Evolutionary conservation across 108 stramenopile species (phyloP), one percentile per base, ranked within the genome.

Genomic region (Hondaea fermentalgiana): DNA sequence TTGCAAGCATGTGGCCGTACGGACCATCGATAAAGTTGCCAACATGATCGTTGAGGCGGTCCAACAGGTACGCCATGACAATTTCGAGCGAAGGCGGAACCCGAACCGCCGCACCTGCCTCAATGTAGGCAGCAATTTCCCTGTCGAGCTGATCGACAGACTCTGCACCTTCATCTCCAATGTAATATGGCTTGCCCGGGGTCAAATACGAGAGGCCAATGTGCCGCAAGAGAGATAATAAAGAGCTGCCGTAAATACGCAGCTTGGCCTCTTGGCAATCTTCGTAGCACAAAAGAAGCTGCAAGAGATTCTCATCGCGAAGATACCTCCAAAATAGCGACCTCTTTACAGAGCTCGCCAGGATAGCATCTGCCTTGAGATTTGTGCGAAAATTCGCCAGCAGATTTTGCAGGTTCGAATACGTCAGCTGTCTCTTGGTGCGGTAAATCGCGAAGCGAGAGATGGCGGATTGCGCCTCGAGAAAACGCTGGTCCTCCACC

Each of bases 201-300:
- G 64, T 69, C 42, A 69, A 17, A 69, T 69, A 69, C 25, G 64
- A 23, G 64, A 69, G 64, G 25, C 64, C 64, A 17, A 69, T 69
- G 42, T 69, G 64, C 8, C 64, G 64, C 64, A 69, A 69, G 25
- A 42, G 42, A 69, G 8, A 17, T 17, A 69, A 17, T 23, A 69
- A 8, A 14, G 10, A 10, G 8, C 10, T 17, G 14, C 64, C 64
- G 1, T 14, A 42, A 10, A 6, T 12, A 69, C 25, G 25, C 42
- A 23, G 10, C 17, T 16, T 14, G 21, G 17, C 64, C 42, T 53
- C 49, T 53, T 83, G 49, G 49, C 49, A 47, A 23, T 47, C 76
- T 23, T 83, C 76, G 76, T 83, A 83, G 51, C 45, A 83, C 14
- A 83, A 16, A 12, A 83, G 76, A n/a, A 83, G 76, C 49, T 83